Base-by-base conservation (phyloP, 2,329 filamentous ascomycete genomes). In the Alternaria panax region DNA sequence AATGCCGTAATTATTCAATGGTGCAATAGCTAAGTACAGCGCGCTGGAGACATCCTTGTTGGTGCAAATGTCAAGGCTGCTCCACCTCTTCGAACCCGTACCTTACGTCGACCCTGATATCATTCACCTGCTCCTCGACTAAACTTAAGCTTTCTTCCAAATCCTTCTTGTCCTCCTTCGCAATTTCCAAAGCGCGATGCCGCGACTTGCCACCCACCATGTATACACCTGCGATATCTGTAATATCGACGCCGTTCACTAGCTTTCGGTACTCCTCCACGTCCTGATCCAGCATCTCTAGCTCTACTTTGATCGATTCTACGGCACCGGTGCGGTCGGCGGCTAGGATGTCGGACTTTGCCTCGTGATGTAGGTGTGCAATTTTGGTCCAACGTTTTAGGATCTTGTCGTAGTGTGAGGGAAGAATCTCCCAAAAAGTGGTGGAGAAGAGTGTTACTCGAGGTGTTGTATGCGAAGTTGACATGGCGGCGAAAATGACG, bases 191-290 rank as follows among this genome's bases (percentile, higher is more conserved):
- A 27, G 66, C 66, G 28, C 51, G 47, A 38, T 57, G 51, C 3
- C 32, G 46, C 4, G 28, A 41, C 18, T 46, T 53, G 2, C 66
- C 66, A 12, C 61, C 63, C 7, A 60, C 54, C 0, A 63, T 41
- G 36, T 69, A 67, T 25, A 66, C 46, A 14, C 54, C 64, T 7
- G 60, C 57, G 2, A 69, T 27, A 51, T 64, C 63, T 4, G 53
- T 61, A 2, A 66, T 51, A n/a, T 60, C 30, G 5, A 67, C 54
- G 2, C 45, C 28, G 9, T 46, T 55, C 1, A 57, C 54, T 0
- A 67, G 36, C 14, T 18, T 28, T 1, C 59, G 48, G 16, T 67
- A 69, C 3, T 55, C 41, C 9, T 50, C 28, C 7, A 67, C 32
- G 11, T 67, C 65, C 3, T 51, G 24, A 27, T 59, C 51, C 22